Percentiles rank a stretch among this genome's conserved stretches.
Conservation (phyloP, 371 early-diverging fungal genomes). For the Syncephalastrum racemosum region DNA sequence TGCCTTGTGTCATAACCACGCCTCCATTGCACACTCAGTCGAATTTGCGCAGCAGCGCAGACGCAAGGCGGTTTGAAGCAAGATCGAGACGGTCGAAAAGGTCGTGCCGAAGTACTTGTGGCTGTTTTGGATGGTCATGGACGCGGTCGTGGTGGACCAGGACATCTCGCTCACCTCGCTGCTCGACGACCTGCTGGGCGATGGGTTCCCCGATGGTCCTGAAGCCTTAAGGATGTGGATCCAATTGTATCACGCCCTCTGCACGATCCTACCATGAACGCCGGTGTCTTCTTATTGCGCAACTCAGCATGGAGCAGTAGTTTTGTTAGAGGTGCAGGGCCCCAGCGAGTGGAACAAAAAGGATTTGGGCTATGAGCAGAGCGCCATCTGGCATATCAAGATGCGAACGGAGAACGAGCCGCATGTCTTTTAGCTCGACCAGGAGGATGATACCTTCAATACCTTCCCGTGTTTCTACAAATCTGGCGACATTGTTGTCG, state of each 20-base stretch:
- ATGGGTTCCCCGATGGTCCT: conserved; percentile 22
- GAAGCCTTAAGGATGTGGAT: conserved; percentile 36
- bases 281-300: conserved; percentile 64
- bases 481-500: conserved; percentile 61
- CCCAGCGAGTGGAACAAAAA: conserved; percentile 45
- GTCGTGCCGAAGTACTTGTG: conserved; percentile 64
- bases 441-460: conserved; percentile 62
- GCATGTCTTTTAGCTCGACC: conserved; percentile 45
- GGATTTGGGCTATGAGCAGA: conserved; percentile 55
- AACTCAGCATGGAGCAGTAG: conserved; percentile 57
- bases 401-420: conserved; percentile 24
- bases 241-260: conserved; percentile 51
- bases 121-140: conserved; percentile 72
- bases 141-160: conserved; percentile 58
- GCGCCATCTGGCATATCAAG: conserved; percentile 65
- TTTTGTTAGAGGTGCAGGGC: conserved; percentile 52
- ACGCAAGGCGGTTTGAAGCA: conserved; percentile 61
- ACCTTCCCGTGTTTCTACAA: conserved; percentile 55
- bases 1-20: conserved; percentile 56
- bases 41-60: conserved; percentile 62
- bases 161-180: conserved; percentile 41
- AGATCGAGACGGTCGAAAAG: conserved; percentile 63
- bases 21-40: conserved; percentile 56
- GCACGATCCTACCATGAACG: conserved; percentile 54
- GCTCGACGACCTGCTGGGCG: conserved; percentile 31